Percentiles rank a stretch among this genome's conserved stretches.
phyloP scores from a whole-genome alignment of 495 filamentous ascomycete species.

The Copromyces sp. region DNA sequence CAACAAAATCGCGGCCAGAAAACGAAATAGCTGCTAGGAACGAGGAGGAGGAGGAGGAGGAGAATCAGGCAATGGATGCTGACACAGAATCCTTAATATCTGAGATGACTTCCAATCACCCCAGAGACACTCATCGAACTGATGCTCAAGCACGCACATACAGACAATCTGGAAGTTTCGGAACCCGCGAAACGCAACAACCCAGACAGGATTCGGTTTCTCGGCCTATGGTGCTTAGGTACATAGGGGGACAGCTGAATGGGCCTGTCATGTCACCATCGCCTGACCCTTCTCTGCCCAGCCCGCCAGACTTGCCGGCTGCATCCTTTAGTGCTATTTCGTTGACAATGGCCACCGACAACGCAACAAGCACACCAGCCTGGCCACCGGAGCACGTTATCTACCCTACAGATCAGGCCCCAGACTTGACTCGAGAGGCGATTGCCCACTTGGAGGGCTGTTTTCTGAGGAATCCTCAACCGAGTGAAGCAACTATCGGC shows the following conservation, averaged over 20 bases:
- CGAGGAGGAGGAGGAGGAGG: background rate
- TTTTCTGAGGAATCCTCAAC: conserved; percentile 28
- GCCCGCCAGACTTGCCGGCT: background rate
- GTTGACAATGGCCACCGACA: background rate
- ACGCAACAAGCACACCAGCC: background rate
- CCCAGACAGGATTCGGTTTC: background rate
- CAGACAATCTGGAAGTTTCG: background rate
- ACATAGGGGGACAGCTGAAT: background rate
- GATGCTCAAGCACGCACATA: background rate
- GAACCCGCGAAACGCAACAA: background rate
- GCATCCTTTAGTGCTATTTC: background rate
- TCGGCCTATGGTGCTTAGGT: background rate
- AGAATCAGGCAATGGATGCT: conserved; percentile 1
- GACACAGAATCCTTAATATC: conserved; percentile 22
- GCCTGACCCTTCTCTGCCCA: background rate
- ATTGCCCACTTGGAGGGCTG: conserved; percentile 31
- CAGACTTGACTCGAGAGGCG: background rate
- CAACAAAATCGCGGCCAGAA: background rate
- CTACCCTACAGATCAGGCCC: background rate
- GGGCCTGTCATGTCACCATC: background rate
- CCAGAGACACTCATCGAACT: background rate
- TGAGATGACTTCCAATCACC: conserved; percentile 3
- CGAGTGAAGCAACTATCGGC: conserved; percentile 26
- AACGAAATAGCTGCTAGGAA: background rate
- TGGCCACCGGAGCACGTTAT: background rate